phyloP scores from a whole-genome alignment of 2,329 filamentous ascomycete species.

The Exophiala calicioides region DNA sequence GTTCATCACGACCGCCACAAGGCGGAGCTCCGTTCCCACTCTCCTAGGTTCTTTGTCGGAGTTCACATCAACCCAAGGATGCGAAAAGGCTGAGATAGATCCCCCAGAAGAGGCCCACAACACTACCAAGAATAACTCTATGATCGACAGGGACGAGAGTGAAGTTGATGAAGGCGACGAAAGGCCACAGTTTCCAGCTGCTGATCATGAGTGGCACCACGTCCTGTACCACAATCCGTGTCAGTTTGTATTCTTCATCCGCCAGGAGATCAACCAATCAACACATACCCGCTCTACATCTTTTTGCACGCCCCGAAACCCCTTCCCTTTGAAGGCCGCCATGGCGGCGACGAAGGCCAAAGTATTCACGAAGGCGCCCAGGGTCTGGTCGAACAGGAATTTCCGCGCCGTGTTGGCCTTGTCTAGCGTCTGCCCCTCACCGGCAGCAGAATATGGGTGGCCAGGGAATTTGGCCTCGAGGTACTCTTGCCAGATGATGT shows the following conservation, averaged over 20 bases:
- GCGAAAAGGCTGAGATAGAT: constrained; percentile 41
- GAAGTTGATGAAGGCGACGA: constrained; percentile 43
- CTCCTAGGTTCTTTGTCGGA: too few species aligned
- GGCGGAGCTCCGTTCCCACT: neutral
- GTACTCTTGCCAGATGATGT: constrained; percentile 82
- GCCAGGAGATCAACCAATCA: neutral
- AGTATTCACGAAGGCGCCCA: constrained; percentile 59
- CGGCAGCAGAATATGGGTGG: constrained; percentile 11
- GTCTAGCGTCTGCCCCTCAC: constrained; percentile 36
- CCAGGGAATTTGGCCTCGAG: constrained; percentile 75
- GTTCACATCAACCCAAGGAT: constrained; percentile 22
- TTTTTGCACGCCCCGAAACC: constrained; percentile 35
- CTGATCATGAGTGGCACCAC: constrained; percentile 41
- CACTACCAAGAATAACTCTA: constrained; percentile 38
- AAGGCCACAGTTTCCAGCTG: constrained; percentile 43
- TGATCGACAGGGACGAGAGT: constrained; percentile 40
- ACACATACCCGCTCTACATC: constrained; percentile 37
- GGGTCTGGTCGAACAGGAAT: constrained; percentile 59
- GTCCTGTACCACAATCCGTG: constrained; percentile 32
- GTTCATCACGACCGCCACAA: too few species aligned
- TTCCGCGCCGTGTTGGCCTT: constrained; percentile 57
- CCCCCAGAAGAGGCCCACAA: constrained; percentile 43
- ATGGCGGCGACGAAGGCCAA: constrained; percentile 58
- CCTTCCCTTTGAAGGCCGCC: constrained; percentile 47
- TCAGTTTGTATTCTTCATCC: constrained; percentile 3